A percentile compares a stretch with the other conserved stretches of the same genome.
Conservation (phyloP, 2,329 filamentous ascomycete species). For the Leptographium lundbergii region DNA sequence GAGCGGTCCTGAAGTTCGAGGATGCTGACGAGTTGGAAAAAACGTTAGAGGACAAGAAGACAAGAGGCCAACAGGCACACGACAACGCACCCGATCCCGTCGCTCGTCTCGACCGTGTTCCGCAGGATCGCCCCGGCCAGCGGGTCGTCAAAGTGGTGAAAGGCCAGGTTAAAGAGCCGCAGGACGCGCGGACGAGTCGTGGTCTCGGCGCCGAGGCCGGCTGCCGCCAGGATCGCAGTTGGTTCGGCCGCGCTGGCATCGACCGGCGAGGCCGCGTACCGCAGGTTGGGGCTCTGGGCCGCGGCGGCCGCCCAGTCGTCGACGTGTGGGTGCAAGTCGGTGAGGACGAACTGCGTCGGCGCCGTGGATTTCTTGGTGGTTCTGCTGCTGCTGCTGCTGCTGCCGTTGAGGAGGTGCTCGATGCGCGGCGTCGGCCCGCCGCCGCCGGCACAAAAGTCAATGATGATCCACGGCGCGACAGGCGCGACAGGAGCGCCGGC, state of each 20-base stretch:
- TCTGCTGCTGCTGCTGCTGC: slow-evolving; percentile 14
- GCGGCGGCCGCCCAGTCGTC: slow-evolving; percentile 44
- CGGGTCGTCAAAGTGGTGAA: slow-evolving; percentile 63
- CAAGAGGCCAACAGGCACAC: neutral
- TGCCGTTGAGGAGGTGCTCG: slow-evolving; percentile 44
- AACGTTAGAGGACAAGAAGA: neutral
- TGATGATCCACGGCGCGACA: slow-evolving; percentile 39
- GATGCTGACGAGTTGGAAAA: slow-evolving; percentile 28
- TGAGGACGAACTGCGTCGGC: slow-evolving; percentile 43
- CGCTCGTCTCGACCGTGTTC: slow-evolving; percentile 50
- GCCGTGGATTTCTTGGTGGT: neutral
- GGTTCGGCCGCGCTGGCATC: slow-evolving; percentile 51
- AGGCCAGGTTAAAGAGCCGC: slow-evolving; percentile 59
- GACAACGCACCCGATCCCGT: slow-evolving; percentile 44
- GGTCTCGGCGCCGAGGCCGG: neutral
- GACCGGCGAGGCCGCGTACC: slow-evolving; percentile 46
- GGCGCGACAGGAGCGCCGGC: neutral
- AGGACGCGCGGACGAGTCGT: slow-evolving; percentile 29
- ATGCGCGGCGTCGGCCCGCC: slow-evolving; percentile 58
- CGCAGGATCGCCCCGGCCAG: slow-evolving; percentile 47
- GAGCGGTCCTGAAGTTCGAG: slow-evolving; percentile 62
- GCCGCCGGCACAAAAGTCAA: slow-evolving; percentile 66
- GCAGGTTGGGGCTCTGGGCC: slow-evolving; percentile 39
- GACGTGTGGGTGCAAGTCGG: slow-evolving; percentile 53
- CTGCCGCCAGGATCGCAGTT: slow-evolving; percentile 25